These are phyloP conservation scores for Saxophila tyrrhenica DNA, from an alignment of 495 filamentous ascomycete species.

Conservation along the genomic window DNA sequence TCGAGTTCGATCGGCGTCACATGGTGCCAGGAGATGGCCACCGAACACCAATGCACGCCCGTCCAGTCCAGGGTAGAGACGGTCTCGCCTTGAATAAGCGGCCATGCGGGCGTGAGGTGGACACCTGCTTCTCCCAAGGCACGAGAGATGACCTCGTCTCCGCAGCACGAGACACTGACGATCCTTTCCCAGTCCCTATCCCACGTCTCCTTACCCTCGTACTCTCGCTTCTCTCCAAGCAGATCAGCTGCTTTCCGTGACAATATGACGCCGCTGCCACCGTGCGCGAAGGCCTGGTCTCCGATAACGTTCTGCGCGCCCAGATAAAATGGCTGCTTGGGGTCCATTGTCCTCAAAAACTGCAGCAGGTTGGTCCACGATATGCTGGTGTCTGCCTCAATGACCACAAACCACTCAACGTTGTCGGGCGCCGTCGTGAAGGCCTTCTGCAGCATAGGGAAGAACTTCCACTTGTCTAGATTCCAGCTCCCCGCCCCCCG, in stretches of 20 bases:
- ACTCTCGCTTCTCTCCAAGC: not conserved
- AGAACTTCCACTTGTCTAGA: slow-evolving; percentile 50
- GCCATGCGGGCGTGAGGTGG: slow-evolving; percentile 38
- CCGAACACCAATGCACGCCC: slow-evolving; percentile 46
- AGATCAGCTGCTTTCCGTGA: slow-evolving; percentile 12
- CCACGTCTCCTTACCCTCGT: slow-evolving; percentile 28
- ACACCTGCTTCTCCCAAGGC: slow-evolving; percentile 46
- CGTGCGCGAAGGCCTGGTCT: slow-evolving; percentile 17
- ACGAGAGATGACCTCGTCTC: slow-evolving; percentile 52
- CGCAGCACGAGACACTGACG: slow-evolving; percentile 51
- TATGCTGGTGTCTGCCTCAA: slow-evolving; percentile 22
- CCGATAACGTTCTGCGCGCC: slow-evolving; percentile 20
- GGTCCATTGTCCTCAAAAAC: slow-evolving; percentile 14
- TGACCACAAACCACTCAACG: slow-evolving; percentile 22
- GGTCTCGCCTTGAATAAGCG: slow-evolving; percentile 47
- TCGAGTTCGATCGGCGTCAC: slow-evolving; percentile 41
- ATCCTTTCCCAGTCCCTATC: slow-evolving; percentile 40
- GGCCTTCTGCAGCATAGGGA: slow-evolving; percentile 44
- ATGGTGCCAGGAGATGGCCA: slow-evolving; percentile 51
- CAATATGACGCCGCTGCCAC: slow-evolving; percentile 18
- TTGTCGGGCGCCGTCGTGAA: slow-evolving; percentile 22
- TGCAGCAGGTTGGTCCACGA: slow-evolving; percentile 22
- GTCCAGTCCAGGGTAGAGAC: slow-evolving; percentile 41
- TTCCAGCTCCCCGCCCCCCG: slow-evolving; percentile 38
- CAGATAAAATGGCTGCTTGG: slow-evolving; percentile 12